Evolutionary conservation across 2,329 filamentous ascomycete genomes (phyloP).

Genomic region (Coniochaeta sp.): DNA sequence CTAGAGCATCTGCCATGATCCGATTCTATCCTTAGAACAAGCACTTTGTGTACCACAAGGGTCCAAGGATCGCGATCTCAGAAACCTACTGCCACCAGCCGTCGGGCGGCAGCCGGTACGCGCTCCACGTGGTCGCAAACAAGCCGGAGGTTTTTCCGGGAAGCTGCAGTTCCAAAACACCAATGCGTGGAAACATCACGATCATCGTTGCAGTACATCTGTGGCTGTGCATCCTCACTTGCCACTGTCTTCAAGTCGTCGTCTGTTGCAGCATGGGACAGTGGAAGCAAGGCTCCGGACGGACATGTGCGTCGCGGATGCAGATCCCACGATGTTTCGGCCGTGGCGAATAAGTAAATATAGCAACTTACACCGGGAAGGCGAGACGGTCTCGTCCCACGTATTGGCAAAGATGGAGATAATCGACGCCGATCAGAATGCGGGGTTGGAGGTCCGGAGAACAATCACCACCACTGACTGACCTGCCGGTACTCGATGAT

Average conservation of each 20-base stretch:
- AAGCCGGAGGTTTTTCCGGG: neutral
- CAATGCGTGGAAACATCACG: neutral
- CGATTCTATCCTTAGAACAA: neutral
- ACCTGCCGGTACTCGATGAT: neutral
- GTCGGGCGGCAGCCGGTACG: neutral
- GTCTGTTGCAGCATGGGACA: too few relatives aligned
- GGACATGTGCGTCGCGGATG: neutral
- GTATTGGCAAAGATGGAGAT: neutral
- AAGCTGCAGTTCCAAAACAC: neutral
- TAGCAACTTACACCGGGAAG: neutral
- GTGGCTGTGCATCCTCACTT: neutral
- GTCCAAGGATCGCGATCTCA: neutral
- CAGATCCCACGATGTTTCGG: neutral
- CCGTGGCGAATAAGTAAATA: conserved; percentile 1
- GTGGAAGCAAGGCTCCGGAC: too few relatives aligned
- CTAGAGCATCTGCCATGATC: too few relatives aligned
- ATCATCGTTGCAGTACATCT: neutral
- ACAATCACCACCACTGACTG: neutral
- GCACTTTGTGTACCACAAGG: neutral
- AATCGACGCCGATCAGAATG: neutral
- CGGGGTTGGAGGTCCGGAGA: neutral
- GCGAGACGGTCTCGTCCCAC: neutral
- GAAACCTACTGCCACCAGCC: neutral
- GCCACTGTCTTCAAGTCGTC: too few relatives aligned
- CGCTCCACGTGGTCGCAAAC: neutral